phyloP scores from a whole-genome alignment of 2,329 filamentous ascomycete species.

The Fusarium penzigii region DNA sequence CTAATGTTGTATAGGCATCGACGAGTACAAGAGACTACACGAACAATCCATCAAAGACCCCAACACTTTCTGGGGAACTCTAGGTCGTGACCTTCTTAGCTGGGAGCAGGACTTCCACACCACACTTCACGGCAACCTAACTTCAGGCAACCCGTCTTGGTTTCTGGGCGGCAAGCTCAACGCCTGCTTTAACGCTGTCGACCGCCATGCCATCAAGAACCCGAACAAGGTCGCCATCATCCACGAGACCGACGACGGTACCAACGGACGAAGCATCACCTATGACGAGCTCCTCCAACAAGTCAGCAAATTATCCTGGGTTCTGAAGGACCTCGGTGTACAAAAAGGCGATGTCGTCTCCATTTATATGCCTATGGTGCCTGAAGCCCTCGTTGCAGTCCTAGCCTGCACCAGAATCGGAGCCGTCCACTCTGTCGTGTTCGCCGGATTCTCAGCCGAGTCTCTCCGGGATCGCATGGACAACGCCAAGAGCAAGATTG shows the following conservation, averaged over 20 bases:
- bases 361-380: constrained; percentile 96
- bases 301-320: constrained; percentile 79
- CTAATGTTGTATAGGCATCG: constrained; percentile 44
- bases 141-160: constrained; percentile 82
- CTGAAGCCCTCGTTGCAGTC: constrained; percentile 76
- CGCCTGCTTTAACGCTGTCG: constrained; percentile 92
- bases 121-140: constrained; percentile 72
- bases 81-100: constrained; percentile 80
- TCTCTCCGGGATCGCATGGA: constrained; percentile 87
- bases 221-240: constrained; percentile 90
- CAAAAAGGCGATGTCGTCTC: constrained; percentile 92
- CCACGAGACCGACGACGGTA: constrained; percentile 90
- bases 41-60: constrained; percentile 82
- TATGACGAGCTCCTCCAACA: constrained; percentile 88
- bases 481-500: constrained; percentile 81
- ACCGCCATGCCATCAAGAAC: constrained; percentile 87
- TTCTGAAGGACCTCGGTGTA: constrained; percentile 88
- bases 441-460: constrained; percentile 91
- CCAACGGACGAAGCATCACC: constrained; percentile 79
- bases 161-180: constrained; percentile 89
- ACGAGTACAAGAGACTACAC: constrained; percentile 64
- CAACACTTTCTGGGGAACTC: constrained; percentile 79
- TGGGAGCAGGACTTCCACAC: constrained; percentile 90
- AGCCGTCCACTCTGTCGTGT: constrained; percentile 91
- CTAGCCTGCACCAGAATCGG: constrained; percentile 88